These are phyloP conservation scores for Cenchrus fungigraminus DNA, from an alignment of 176 grass and related monocot genomes.

Conservation along the genomic window DNA sequence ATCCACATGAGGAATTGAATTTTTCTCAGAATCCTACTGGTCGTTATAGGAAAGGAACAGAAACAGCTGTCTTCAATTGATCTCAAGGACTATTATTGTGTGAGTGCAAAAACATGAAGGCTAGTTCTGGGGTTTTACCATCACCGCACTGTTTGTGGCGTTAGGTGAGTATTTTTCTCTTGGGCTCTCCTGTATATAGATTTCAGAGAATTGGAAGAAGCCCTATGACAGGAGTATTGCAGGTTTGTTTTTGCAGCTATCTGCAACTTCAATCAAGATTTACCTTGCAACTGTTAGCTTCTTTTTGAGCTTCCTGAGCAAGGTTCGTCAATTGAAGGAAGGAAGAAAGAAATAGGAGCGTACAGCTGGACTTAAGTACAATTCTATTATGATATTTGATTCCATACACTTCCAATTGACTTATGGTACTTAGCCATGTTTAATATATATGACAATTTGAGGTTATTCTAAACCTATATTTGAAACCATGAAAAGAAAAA, in stretches of 20 bases:
- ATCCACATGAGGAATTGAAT: not conserved
- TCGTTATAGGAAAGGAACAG: conserved; percentile 39
- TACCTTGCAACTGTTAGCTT: conserved; percentile 58
- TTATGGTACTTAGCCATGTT: not conserved
- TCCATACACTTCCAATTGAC: not conserved
- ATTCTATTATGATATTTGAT: conserved; percentile 10
- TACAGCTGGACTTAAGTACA: conserved; percentile 55
- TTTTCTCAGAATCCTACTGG: not conserved
- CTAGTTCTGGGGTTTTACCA: conserved; percentile 68
- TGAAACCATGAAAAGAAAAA: not conserved
- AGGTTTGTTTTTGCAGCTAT: conserved; percentile 68
- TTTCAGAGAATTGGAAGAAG: conserved; percentile 76
- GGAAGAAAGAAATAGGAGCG: conserved; percentile 38
- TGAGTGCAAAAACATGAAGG: conserved; percentile 77
- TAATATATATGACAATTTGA: not conserved
- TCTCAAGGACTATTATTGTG: conserved; percentile 68
- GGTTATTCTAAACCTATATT: not conserved
- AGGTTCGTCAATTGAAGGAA: conserved; percentile 55
- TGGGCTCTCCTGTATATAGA: conserved; percentile 66
- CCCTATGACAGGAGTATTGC: conserved; percentile 64
- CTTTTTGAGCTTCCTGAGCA: conserved; percentile 68
- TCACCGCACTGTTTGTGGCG: conserved; percentile 65
- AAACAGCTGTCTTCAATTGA: conserved; percentile 77
- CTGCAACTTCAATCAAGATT: conserved; percentile 49
- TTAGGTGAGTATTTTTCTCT: conserved; percentile 55